Evolutionary conservation across 352 stramenopile species (phyloP).

Genomic region (Phytopythium montanum): DNA sequence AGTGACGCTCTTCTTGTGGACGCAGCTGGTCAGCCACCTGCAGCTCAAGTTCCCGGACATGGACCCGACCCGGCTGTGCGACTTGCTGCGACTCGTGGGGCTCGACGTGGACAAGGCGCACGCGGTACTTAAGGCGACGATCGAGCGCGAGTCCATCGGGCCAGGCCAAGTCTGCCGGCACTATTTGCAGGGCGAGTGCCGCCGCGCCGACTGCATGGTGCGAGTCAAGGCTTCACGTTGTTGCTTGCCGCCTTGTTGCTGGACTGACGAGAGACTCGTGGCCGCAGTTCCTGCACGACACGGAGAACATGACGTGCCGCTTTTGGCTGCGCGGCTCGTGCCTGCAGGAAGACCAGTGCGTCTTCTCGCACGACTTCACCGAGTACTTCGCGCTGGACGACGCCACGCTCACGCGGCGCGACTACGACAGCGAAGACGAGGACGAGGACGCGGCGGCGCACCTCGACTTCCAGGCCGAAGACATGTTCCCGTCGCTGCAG

Average conservation of each 20-base stretch:
- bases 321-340: slow-evolving; percentile 83
- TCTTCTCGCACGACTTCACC: slow-evolving; percentile 80
- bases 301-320: slow-evolving; percentile 76
- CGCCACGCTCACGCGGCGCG: slow-evolving; percentile 28
- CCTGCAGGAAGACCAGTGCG: slow-evolving; percentile 71
- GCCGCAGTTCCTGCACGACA: slow-evolving; percentile 81
- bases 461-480: slow-evolving; percentile 65
- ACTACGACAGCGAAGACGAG: slow-evolving; percentile 82
- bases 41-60: slow-evolving; percentile 84
- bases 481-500: slow-evolving; percentile 78
- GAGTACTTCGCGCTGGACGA: slow-evolving; percentile 70
- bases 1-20: slow-evolving; percentile 4
- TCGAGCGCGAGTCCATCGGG: slow-evolving; percentile 68
- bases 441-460: slow-evolving; percentile 31
- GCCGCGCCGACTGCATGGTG: slow-evolving; percentile 84
- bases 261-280: slow-evolving; percentile 10
- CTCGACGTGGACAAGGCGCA: slow-evolving; percentile 76
- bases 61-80: slow-evolving; percentile 63
- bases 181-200: slow-evolving; percentile 77
- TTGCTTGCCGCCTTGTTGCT: background rate
- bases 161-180: slow-evolving; percentile 78
- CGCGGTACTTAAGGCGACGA: slow-evolving; percentile 66
- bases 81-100: slow-evolving; percentile 68
- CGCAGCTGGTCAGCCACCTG: slow-evolving; percentile 72
- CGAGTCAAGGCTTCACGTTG: background rate